A percentile compares a stretch with the other conserved stretches of the same genome.
phyloP scores from a whole-genome alignment of 2,329 filamentous ascomycete genomes.

The Trichoderma atroviride region DNA sequence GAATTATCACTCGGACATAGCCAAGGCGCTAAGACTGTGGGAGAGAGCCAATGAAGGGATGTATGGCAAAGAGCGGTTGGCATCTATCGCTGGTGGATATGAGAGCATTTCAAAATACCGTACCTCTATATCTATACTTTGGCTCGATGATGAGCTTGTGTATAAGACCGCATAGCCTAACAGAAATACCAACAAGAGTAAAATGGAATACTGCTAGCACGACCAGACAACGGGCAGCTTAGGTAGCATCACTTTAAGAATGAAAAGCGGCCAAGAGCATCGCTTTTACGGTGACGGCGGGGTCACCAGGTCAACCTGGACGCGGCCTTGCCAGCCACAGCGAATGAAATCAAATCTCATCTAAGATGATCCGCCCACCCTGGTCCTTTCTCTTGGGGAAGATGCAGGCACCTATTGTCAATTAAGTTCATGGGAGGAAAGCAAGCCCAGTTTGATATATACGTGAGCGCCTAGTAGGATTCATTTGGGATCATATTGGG shows the following conservation, averaged over 20 bases:
- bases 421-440: background rate
- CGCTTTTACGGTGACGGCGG: slow-evolving; percentile 6
- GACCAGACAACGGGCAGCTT: background rate
- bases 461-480: background rate
- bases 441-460: background rate
- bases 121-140: background rate
- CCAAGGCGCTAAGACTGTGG: background rate
- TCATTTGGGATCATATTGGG: background rate
- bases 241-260: background rate
- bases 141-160: background rate
- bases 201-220: background rate
- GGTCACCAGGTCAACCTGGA: background rate
- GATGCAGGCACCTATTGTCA: background rate
- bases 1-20: background rate
- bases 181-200: background rate
- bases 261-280: background rate
- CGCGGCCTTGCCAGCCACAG: background rate
- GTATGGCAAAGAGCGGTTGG: background rate
- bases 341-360: background rate
- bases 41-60: background rate
- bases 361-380: background rate
- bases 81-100: background rate
- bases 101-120: background rate
- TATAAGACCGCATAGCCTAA: background rate
- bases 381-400: background rate